Evolutionary conservation across 345 rosid genomes (phyloP).

Genomic region (Euclidium syriacum): DNA sequence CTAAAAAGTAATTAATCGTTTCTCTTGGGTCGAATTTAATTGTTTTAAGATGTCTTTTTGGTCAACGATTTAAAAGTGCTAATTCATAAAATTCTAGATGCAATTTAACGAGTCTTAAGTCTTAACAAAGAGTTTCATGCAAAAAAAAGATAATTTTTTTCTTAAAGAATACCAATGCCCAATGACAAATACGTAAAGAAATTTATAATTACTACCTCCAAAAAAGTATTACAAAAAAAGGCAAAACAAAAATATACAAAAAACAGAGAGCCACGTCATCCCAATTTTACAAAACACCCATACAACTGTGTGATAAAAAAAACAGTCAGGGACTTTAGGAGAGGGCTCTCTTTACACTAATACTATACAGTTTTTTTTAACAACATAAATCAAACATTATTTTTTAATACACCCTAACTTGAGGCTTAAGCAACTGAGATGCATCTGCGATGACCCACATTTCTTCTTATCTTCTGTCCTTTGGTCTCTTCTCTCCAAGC

Average conservation of each 20-base stretch:
- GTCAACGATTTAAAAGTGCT: no score
- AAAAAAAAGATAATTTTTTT: no score
- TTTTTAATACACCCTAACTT: neutral
- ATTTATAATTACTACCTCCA: no score
- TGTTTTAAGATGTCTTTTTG: no score
- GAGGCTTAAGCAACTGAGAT: constrained; percentile 39
- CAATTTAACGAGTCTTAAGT: no score
- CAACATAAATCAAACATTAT: neutral
- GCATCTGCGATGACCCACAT: constrained; percentile 60
- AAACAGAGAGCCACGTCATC: constrained; percentile 44
- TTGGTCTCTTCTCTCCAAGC: constrained; percentile 84
- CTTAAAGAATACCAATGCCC: no score
- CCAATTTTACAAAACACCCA: constrained; percentile 51
- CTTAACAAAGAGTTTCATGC: no score
- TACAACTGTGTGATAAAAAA: constrained; percentile 22
- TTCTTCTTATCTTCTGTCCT: constrained; percentile 42
- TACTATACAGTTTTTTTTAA: neutral
- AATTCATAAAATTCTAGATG: no score
- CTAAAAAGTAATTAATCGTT: no score
- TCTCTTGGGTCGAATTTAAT: no score
- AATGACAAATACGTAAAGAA: no score
- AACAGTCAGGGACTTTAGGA: constrained; percentile 38
- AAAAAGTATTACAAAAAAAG: no score
- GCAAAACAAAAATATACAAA: constrained; percentile 7
- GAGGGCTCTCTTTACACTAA: constrained; percentile 43